A percentile compares a stretch with the other conserved stretches of the same genome.
These are phyloP conservation scores for Fusarium algeriense DNA, from an alignment of 2,329 filamentous ascomycete genomes.

Conservation along the genomic window DNA sequence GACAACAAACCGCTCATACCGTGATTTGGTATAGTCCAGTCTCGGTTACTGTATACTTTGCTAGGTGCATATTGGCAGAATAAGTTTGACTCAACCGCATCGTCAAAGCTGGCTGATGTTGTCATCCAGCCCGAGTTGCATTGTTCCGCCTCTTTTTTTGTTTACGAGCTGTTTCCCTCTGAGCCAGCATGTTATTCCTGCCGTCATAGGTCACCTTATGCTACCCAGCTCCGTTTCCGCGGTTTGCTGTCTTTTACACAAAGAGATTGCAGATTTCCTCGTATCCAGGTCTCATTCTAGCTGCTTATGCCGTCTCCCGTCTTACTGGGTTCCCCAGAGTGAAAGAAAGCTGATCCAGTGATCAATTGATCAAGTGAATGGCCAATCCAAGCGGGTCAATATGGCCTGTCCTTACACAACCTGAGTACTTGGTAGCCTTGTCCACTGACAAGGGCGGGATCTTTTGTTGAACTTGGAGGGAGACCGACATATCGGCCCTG, in stretches of 20 bases:
- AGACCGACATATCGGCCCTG: conserved; percentile 41
- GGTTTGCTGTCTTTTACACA: conserved; percentile 27
- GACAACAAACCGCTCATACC: conserved; percentile 36
- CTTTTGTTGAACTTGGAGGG: conserved; percentile 40
- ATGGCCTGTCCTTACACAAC: conserved; percentile 27
- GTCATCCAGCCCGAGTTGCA: conserved; percentile 30
- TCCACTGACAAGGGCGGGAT: conserved; percentile 30
- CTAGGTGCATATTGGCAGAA: conserved; percentile 24
- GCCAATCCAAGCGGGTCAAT: conserved; percentile 7
- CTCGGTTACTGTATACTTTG: conserved; percentile 30
- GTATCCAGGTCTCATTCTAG: conserved; percentile 28
- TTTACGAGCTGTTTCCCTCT: conserved; percentile 15
- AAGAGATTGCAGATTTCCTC: conserved; percentile 32
- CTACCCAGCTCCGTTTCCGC: conserved; percentile 1
- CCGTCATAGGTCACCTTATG: conserved; percentile 18
- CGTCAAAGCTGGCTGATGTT: conserved; percentile 18
- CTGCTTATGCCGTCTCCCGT: conserved; percentile 36
- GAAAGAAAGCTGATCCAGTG: conserved; percentile 27
- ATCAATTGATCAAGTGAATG: conserved; percentile 31
- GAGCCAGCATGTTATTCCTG: conserved; percentile 14
- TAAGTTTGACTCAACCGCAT: conserved; percentile 11
- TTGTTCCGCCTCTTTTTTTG: conserved; percentile 17
- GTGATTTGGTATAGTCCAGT: conserved; percentile 26
- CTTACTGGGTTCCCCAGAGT: conserved; percentile 23
- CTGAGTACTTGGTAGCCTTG: conserved; percentile 33